These are phyloP conservation scores for Lecanicillium sp. DNA, from an alignment of 2,329 filamentous ascomycete genomes.

Conservation along the genomic window DNA sequence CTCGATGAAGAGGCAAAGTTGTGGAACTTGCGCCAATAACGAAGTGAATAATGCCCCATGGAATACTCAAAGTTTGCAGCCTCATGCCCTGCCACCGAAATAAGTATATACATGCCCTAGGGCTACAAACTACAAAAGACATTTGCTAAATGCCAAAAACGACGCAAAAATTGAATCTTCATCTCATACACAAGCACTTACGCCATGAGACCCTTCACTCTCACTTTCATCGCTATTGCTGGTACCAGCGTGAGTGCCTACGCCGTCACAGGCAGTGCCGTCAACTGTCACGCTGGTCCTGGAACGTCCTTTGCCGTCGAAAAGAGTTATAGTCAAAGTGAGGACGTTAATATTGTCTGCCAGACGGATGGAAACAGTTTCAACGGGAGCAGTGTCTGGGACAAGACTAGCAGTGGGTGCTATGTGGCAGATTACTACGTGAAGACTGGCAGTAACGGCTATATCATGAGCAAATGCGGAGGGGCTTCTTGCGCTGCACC, in stretches of 20 bases:
- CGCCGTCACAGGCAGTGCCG: conserved; percentile 8
- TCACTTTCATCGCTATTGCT: too few relatives aligned
- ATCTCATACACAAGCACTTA: too few relatives aligned
- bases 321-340: conserved; percentile 9
- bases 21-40: too few relatives aligned
- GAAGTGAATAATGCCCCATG: too few relatives aligned
- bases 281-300: conserved; percentile 11
- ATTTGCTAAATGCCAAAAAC: too few relatives aligned
- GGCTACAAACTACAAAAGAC: too few relatives aligned
- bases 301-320: conserved; percentile 7
- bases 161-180: too few relatives aligned
- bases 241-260: background rate
- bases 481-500: background rate
- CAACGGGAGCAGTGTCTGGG: conserved; percentile 10
- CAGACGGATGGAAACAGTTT: conserved; percentile 9
- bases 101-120: too few relatives aligned
- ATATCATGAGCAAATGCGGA: conserved; percentile 4
- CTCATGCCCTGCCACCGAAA: too few relatives aligned
- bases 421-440: conserved; percentile 12
- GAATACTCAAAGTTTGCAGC: too few relatives aligned
- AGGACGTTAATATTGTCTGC: conserved; percentile 10
- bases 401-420: conserved; percentile 10
- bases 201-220: too few relatives aligned
- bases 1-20: too few relatives aligned
- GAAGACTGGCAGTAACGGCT: conserved; percentile 11